These are phyloP conservation scores for Podospora didyma DNA, from an alignment of 495 filamentous ascomycete species.

Conservation along the genomic window DNA sequence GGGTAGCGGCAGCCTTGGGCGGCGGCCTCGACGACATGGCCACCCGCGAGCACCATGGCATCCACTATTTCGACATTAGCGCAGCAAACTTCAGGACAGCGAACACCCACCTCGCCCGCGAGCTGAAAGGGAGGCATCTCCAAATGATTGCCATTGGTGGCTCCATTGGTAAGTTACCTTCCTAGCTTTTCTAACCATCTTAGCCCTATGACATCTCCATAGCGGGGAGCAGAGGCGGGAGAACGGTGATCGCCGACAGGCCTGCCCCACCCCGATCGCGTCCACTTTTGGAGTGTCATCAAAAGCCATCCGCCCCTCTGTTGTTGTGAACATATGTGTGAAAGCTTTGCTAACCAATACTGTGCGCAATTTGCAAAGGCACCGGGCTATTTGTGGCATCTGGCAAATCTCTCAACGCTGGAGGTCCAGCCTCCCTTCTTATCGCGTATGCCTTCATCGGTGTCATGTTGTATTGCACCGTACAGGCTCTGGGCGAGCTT, in stretches of 20 bases:
- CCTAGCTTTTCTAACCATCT: not conserved
- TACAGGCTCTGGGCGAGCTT: conserved; percentile 89
- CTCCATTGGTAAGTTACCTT: conserved; percentile 66
- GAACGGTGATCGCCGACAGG: no score
- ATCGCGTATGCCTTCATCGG: conserved; percentile 82
- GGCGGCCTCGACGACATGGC: not conserved
- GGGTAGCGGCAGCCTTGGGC: not conserved
- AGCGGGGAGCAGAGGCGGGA: not conserved
- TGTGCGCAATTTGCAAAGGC: no score
- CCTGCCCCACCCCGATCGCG: no score
- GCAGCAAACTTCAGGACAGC: conserved; percentile 72
- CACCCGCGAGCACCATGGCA: conserved; percentile 20
- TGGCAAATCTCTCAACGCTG: conserved; percentile 68
- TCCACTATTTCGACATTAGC: conserved; percentile 69
- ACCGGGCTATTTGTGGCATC: conserved; percentile 91
- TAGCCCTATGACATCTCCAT: not conserved
- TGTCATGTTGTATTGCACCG: conserved; percentile 85
- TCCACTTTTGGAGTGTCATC: no score
- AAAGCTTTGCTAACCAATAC: no score
- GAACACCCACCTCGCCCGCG: conserved; percentile 67
- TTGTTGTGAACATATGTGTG: no score
- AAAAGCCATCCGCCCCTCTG: not conserved
- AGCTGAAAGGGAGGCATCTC: conserved; percentile 78
- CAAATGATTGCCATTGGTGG: conserved; percentile 98
- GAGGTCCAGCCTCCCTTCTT: conserved; percentile 81